Percentiles rank a stretch among this genome's conserved stretches.
These are phyloP conservation scores for Geranomyces variabilis DNA, from an alignment of 192 early-diverging fungal species.

Conservation along the genomic window DNA sequence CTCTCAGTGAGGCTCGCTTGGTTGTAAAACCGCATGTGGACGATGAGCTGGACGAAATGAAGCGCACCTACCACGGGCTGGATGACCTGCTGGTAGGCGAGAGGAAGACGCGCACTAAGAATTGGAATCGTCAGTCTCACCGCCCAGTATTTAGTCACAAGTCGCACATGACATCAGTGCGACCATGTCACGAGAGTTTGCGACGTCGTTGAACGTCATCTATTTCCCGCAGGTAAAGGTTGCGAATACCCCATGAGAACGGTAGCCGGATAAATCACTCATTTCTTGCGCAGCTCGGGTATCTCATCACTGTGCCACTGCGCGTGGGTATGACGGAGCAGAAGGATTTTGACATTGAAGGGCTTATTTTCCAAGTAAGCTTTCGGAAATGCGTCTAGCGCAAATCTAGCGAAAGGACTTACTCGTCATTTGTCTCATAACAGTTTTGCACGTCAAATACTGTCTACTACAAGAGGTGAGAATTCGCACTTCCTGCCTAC, in stretches of 20 bases:
- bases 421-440: not conserved
- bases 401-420: not conserved
- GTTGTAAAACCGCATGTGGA: slow-evolving; percentile 61
- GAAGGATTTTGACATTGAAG: slow-evolving; percentile 50
- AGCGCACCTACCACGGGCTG: slow-evolving; percentile 64
- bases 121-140: not conserved
- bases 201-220: slow-evolving; percentile 65
- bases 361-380: slow-evolving; percentile 61
- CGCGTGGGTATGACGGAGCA: slow-evolving; percentile 50
- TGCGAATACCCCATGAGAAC: not conserved
- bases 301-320: slow-evolving; percentile 70
- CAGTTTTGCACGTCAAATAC: slow-evolving; percentile 71
- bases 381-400: not conserved
- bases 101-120: not conserved
- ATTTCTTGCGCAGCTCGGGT: slow-evolving; percentile 61
- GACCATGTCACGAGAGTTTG: slow-evolving; percentile 56
- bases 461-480: slow-evolving; percentile 72
- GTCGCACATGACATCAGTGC: slow-evolving; percentile 63
- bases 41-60: slow-evolving; percentile 70
- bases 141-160: slow-evolving; percentile 34
- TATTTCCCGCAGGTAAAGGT: slow-evolving; percentile 69
- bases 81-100: slow-evolving; percentile 65
- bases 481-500: slow-evolving; percentile 43
- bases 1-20: slow-evolving; percentile 56
- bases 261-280: not conserved